Evolutionary conservation across 2,329 filamentous ascomycete species (phyloP).

Genomic region (Lachnellula willkommii): DNA sequence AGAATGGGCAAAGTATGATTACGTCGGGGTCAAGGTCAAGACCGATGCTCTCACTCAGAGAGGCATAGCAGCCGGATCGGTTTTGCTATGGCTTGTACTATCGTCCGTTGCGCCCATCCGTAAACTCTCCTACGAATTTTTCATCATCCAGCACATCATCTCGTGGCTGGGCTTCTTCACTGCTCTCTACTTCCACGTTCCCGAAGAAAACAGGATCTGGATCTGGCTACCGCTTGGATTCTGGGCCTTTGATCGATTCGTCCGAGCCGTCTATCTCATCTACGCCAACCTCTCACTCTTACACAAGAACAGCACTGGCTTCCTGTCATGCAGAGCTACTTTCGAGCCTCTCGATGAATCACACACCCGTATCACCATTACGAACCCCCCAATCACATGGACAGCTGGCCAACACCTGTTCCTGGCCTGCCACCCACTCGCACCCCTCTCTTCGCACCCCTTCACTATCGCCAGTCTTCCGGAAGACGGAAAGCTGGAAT

Average conservation of each 20-base stretch:
- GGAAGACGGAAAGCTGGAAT: conserved; percentile 49
- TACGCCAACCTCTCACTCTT: conserved; percentile 40
- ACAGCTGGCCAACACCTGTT: conserved; percentile 59
- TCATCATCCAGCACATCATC: conserved; percentile 49
- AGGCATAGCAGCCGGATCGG: conserved; percentile 47
- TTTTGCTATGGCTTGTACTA: conserved; percentile 47
- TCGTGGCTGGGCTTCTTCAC: conserved; percentile 44
- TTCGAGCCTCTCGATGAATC: conserved; percentile 48
- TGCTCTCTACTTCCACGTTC: conserved; percentile 44
- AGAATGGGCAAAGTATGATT: conserved; percentile 46
- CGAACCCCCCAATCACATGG: conserved; percentile 52
- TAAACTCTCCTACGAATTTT: conserved; percentile 47
- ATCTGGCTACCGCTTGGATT: conserved; percentile 44
- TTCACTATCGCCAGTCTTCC: conserved; percentile 58
- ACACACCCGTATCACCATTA: conserved; percentile 51
- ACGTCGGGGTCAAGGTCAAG: conserved; percentile 42
- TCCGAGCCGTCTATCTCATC: conserved; percentile 33
- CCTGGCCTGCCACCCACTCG: conserved; percentile 50
- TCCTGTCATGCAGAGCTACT: conserved; percentile 39
- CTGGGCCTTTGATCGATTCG: conserved; percentile 40
- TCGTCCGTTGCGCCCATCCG: conserved; percentile 46
- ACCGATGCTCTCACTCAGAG: conserved; percentile 44
- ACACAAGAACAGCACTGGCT: conserved; percentile 27
- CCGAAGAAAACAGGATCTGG: conserved; percentile 37
- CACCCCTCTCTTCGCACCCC: conserved; percentile 57